Base-by-base conservation (phyloP, 257 asterid genomes). In the Lycium barbarum region DNA sequence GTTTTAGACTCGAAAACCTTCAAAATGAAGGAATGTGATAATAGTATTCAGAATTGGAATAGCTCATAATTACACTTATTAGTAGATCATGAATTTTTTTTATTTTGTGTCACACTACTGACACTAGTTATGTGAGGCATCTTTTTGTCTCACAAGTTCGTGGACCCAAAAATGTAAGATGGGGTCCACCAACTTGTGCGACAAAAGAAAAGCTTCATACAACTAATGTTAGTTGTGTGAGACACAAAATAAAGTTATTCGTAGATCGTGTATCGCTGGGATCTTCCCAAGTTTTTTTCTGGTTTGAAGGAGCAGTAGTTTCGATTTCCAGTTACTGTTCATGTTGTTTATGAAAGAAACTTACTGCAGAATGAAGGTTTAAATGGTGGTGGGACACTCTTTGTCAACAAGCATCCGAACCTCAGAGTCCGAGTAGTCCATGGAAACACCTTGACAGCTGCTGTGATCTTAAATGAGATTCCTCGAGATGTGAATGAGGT, bases 391-490 rank as follows among this genome's bases (percentile, higher is more conserved):
- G 98, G 98, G 73, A 90, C 92, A 0, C 95, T 94, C 66, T 95
- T 95, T 80, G 90, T 89, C 1, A 88, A 90, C 86, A 95, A 95
- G 90, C 96, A 93, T 88, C 98, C 96, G 0, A 83, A 92, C 88
- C 97, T 95, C 63, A 91, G 84, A 89, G 98, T 95, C 65, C 86
- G 96, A 47, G 98, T 95, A 5, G 98, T 94, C 88, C 98, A 95
- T 82, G 98, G 98, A 40, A 95, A 95, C 94, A 95, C 98, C 80
- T 87, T 95, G 84, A 95, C 99, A 15, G 98, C 99, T 12, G 99
- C 97, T 17, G 99, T 92, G 86, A 94, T 94, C 88, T 88, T 95
- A 45, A 85, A 92, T 14, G 93, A 91, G 83, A 89, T 95, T 81
- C 99, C 97, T 87, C 79, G n/a, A 71, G 91, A 90, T 73, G 94